Evolutionary conservation across 1,139 yeast genomes (phyloP), one percentile per base, ranked within the genome.

Genomic region (Eremothecium gossypii): DNA sequence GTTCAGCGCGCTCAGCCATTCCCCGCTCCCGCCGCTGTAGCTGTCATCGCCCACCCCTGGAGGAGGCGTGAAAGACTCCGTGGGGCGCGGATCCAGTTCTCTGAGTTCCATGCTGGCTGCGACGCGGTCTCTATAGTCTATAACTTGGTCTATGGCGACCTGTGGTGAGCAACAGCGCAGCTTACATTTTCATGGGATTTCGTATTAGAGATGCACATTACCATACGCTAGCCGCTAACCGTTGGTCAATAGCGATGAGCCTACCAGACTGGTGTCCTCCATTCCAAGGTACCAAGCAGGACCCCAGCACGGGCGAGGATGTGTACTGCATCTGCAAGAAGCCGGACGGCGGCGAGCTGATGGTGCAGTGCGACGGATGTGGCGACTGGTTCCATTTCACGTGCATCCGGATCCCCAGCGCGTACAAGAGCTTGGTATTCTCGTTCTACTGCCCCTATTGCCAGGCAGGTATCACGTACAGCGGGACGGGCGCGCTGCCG

Each of bases 281-380:
- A 11, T 55, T 52, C 34, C 49, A 54, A 8, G 30, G 46, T 7
- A 26, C 41, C 8, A 58, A 54, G 39, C 39, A 46, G n/a, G 60
- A 53, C 38, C 54, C 61, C 27, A 44, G 37, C 2, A 55, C 61
- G 5, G 62, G 77, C 37, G 83, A 79, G 48, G 91, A 81, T 47
- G 66, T 85, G 8, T 87, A 71, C 54, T 89, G 97, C 59, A 65
- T 80, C 0, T 89, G 97, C 60, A 71, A 93, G 35, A 74, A 73
- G 46, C 83, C 89, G 0, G 96, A 89, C 55, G 70, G 72, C 47
- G 94, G 91, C 1, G 83, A 83, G 60, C 59, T 82, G 48, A 87
- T 87, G 96, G 83, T 89, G 17, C 87, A 84, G 0, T 89, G 97
- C 59, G 96, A 87, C 60, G 89, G 86, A 7, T 89, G 97, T 63